Percentiles rank a stretch among this genome's conserved stretches.
Conservation (phyloP, 73 alveolate species). For the Blepharisma japonicum region DNA sequence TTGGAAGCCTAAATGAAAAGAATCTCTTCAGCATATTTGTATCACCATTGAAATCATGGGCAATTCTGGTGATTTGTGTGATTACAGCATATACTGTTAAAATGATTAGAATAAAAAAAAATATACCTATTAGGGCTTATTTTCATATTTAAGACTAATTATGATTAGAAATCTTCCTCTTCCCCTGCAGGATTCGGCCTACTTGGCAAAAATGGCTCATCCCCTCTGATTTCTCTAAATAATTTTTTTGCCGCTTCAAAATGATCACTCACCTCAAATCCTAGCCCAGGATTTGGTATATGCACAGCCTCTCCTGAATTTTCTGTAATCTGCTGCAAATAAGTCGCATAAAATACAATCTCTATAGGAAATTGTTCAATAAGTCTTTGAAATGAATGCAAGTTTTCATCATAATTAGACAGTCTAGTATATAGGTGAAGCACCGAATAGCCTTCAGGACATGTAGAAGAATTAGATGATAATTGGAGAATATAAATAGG, state of each 20-base stretch:
- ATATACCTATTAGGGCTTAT: too few relatives aligned
- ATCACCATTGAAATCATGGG: not conserved
- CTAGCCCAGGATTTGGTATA: constrained; percentile 11
- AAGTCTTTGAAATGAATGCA: not conserved
- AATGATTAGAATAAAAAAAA: too few relatives aligned
- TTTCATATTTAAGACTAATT: too few relatives aligned
- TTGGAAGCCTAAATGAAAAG: constrained; percentile 24
- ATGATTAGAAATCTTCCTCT: too few relatives aligned
- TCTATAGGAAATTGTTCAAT: constrained; percentile 8
- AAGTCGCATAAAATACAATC: constrained; percentile 21
- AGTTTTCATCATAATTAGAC: not conserved
- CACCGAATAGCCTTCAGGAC: constrained; percentile 21
- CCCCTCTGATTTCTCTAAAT: too few relatives aligned
- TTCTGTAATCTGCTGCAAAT: not conserved
- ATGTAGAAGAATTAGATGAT: not conserved
- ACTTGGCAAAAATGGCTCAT: too few relatives aligned
- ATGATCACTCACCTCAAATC: not conserved
- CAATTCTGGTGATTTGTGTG: too few relatives aligned
- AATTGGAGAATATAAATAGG: constrained; percentile 20
- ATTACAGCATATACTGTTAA: too few relatives aligned
- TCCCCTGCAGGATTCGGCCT: too few relatives aligned
- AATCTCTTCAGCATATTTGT: not conserved
- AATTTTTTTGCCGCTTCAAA: not conserved
- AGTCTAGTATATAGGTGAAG: not conserved
- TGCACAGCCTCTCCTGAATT: not conserved